These are phyloP conservation scores for Sphaerulina vaccinii DNA, from an alignment of 2,329 filamentous ascomycete genomes.

Conservation along the genomic window DNA sequence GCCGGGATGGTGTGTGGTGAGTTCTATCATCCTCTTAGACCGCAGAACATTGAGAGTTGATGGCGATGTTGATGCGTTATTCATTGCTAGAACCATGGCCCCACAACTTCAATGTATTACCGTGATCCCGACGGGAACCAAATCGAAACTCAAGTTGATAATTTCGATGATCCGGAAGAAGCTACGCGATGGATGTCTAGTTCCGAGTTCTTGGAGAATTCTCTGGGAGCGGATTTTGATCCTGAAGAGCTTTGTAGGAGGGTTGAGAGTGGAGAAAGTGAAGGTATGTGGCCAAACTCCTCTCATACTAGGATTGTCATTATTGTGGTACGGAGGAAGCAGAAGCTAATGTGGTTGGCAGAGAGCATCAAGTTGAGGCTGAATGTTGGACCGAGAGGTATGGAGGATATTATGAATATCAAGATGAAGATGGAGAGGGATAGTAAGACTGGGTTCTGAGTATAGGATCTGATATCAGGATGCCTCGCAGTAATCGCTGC, in stretches of 20 bases:
- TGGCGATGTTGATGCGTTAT: constrained; percentile 30
- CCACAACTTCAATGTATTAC: constrained; percentile 30
- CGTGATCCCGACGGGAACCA: constrained; percentile 29
- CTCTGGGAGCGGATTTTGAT: constrained; percentile 47
- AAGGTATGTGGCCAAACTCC: not conserved
- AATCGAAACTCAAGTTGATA: constrained; percentile 28
- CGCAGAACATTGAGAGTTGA: no score
- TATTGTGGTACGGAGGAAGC: no score
- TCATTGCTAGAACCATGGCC: constrained; percentile 29
- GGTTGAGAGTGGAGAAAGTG: not conserved
- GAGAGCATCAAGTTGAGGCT: not conserved
- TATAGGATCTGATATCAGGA: no score
- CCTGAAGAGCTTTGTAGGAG: constrained; percentile 39
- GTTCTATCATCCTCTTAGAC: no score
- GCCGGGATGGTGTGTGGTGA: no score
- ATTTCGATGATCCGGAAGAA: constrained; percentile 34
- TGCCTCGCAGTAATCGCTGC: no score
- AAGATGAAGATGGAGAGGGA: not conserved
- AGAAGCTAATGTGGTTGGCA: not conserved
- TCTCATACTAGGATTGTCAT: no score
- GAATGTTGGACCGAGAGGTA: not conserved
- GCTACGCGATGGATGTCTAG: constrained; percentile 43
- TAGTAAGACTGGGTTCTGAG: no score
- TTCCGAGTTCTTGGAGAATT: constrained; percentile 43
- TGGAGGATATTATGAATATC: not conserved